Percentiles rank a stretch among this genome's conserved stretches.
Evolutionary conservation across 345 rosid genomes (phyloP).

Genomic region (Populus nigra): DNA sequence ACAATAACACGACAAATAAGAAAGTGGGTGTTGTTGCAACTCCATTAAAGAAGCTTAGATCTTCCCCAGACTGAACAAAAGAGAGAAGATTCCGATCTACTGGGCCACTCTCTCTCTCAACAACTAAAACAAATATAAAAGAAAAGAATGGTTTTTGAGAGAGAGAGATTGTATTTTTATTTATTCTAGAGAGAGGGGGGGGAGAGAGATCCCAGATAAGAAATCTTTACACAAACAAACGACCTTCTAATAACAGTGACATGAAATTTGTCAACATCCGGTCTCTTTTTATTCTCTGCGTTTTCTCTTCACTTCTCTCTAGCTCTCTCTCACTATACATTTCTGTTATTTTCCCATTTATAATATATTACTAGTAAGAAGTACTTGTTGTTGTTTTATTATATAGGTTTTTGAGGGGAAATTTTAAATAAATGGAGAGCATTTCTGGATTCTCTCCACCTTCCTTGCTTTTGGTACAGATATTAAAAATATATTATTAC

Average conservation of each 20-base stretch:
- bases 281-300: constrained; percentile 90
- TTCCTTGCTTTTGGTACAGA: constrained; percentile 32
- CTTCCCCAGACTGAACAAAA: constrained; percentile 44
- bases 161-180: constrained; percentile 30
- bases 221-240: constrained; percentile 67
- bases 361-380: background rate
- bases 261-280: constrained; percentile 96
- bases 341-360: background rate
- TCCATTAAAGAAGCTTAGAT: constrained; percentile 59
- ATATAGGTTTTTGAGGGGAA: constrained; percentile 14
- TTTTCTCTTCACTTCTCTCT: constrained; percentile 32
- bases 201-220: constrained; percentile 76
- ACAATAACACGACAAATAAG: constrained; percentile 26
- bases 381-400: background rate
- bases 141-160: constrained; percentile 32
- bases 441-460: constrained; percentile 61
- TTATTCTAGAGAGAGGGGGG: constrained; percentile 35
- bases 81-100: constrained; percentile 65
- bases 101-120: constrained; percentile 62
- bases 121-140: constrained; percentile 18
- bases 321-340: constrained; percentile 12
- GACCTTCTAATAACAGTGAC: constrained; percentile 88
- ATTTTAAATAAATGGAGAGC: constrained; percentile 10
- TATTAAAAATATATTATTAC: background rate
- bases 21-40: constrained; percentile 44